Conservation (phyloP, 2,329 filamentous ascomycete species). For the Hypoxylon sp. region DNA sequence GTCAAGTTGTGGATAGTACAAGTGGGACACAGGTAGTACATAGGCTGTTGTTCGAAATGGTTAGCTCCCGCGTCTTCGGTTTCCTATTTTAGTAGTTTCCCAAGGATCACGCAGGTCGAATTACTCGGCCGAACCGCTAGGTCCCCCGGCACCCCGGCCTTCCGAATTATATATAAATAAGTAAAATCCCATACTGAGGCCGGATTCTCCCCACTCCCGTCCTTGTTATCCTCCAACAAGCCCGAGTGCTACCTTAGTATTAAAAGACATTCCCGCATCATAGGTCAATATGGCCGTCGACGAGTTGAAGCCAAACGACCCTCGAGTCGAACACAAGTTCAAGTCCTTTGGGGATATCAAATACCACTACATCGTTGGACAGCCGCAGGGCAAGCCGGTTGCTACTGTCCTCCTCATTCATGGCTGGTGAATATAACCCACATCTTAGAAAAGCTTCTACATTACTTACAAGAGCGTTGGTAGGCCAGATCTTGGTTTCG, state of each 20-base stretch:
- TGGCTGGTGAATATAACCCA: constrained; percentile 48
- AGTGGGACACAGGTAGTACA: neutral
- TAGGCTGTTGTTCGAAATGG: neutral
- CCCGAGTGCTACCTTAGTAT: neutral
- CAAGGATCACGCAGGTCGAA: constrained; percentile 14
- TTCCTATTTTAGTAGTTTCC: constrained; percentile 24
- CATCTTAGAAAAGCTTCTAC: neutral
- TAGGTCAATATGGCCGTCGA: constrained; percentile 59
- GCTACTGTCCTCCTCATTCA: constrained; percentile 66
- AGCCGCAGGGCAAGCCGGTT: constrained; percentile 61
- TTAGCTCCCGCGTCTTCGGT: constrained; percentile 20
- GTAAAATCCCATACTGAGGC: constrained; percentile 10
- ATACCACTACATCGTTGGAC: constrained; percentile 75
- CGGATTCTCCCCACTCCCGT: constrained; percentile 7
- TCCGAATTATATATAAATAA: constrained; percentile 25
- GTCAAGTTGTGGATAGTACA: constrained; percentile 3
- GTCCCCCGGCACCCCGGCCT: constrained; percentile 9
- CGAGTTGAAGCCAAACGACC: constrained; percentile 76
- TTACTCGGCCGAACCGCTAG: constrained; percentile 9
- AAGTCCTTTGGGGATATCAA: constrained; percentile 76
- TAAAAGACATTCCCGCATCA: neutral
- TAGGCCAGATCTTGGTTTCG: constrained; percentile 86
- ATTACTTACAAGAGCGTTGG: constrained; percentile 62
- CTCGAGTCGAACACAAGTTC: constrained; percentile 75
- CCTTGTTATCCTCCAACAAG: neutral